A percentile compares a stretch with the other conserved stretches of the same genome.
Conservation (phyloP, 2,329 filamentous ascomycete genomes). For the Raffaelea ambrosiae region DNA sequence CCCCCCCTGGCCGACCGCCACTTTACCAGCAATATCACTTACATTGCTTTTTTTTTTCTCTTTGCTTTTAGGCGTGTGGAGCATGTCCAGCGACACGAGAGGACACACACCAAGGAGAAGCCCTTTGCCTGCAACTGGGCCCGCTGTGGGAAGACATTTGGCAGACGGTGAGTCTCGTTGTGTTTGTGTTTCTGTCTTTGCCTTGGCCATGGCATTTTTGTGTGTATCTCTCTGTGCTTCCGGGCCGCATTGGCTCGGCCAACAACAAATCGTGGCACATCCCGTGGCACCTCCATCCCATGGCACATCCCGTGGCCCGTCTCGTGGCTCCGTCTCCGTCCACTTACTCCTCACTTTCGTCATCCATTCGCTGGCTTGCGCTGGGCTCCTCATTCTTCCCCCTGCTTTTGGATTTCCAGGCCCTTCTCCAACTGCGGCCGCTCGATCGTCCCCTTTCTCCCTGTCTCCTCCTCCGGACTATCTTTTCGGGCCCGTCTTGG, state of each 20-base stretch:
- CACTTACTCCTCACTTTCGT: no score
- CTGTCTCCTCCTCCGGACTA: neutral
- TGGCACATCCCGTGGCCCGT: no score
- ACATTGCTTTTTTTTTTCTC: slow-evolving; percentile 26
- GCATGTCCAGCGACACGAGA: slow-evolving; percentile 55
- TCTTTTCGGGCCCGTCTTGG: no score
- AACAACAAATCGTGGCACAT: no score
- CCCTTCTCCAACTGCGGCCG: neutral
- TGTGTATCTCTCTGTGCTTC: no score
- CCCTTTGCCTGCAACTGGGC: slow-evolving; percentile 52
- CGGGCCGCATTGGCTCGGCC: no score
- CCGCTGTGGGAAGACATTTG: slow-evolving; percentile 54
- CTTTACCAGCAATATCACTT: slow-evolving; percentile 23
- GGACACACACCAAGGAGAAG: slow-evolving; percentile 58
- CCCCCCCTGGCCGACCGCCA: slow-evolving; percentile 10
- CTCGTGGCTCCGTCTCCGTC: neutral
- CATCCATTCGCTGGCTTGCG: no score
- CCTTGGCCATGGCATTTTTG: slow-evolving; percentile 6
- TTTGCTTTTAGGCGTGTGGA: slow-evolving; percentile 46
- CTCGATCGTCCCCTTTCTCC: neutral
- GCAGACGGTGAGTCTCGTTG: slow-evolving; percentile 43
- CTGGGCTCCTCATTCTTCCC: neutral
- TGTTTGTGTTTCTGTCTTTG: slow-evolving; percentile 6
- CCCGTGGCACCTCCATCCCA: no score
- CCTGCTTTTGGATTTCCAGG: neutral